Evolutionary conservation across 108 stramenopile species (phyloP), one percentile per base, ranked within the genome.

Genomic region (Skeletonema tropicum): DNA sequence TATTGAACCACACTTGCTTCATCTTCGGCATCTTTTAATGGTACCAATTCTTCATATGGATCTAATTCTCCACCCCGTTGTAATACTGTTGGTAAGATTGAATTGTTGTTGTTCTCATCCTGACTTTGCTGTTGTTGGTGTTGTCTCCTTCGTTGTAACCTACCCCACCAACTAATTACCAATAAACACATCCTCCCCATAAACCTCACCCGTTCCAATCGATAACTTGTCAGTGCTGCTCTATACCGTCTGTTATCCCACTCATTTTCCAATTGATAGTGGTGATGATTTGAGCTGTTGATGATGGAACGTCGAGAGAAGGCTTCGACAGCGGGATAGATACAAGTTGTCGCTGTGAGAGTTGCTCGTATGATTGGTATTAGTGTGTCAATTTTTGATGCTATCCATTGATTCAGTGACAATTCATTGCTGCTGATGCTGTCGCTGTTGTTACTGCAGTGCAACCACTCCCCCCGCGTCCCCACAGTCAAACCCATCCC

Each of bases 11-110:
- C 19, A 14, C 42, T 74, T 41, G 65, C 69, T 48, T 70, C 80
- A 14, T 59, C 60, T 38, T 81, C 70, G 41, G 70, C 69, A 3
- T 67, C 48, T 52, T 60, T 15, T 36, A 81, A 67, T 5, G 80
- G 39, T 21, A 75, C 12, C 36, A 81, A n/a, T 7, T 60, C 29
- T 38, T 81, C 80, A 52, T 38, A 66, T 17, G 80, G 80, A 36
- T 81, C 80, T 35, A 81, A 66, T 55, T 81, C 80, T 55, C 74
- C 80, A 13, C 80, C 80, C 33, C 70, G 49, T 60, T 69, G 70
- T 48, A 81, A 32, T 45, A 75, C 35, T 19, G 57, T 23, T 26
- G 74, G 70, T 5, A 80, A 8, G 21, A 33, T 2, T 52, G 15
- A 7, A n/a, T 6, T 15, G 39, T 57, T 15, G 39, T 57, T 30